phyloP scores from a whole-genome alignment of 2,329 filamentous ascomycete species.

The Hypoxylon sp. region DNA sequence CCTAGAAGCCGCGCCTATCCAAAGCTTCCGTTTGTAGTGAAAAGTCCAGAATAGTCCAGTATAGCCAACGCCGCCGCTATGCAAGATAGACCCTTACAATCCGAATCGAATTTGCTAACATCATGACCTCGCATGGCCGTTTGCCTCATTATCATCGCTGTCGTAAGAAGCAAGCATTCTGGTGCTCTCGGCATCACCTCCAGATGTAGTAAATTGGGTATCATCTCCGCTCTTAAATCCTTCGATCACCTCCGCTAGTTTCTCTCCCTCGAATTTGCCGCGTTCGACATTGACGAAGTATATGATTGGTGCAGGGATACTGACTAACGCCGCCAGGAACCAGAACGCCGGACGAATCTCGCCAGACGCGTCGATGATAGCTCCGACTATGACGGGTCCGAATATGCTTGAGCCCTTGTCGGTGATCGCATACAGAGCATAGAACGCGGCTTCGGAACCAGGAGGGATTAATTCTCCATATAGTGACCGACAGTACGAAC shows the following conservation, averaged over 20 bases:
- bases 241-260: constrained; percentile 73
- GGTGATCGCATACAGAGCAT: constrained; percentile 95
- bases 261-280: constrained; percentile 77
- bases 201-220: constrained; percentile 34
- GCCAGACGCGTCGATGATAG: constrained; percentile 87
- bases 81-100: constrained; percentile 48
- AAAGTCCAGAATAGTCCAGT: constrained; percentile 6
- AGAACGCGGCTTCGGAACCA: constrained; percentile 95
- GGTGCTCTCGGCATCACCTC: constrained; percentile 52
- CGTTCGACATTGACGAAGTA: constrained; percentile 87
- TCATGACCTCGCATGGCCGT: constrained; percentile 28
- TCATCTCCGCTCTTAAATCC: constrained; percentile 60
- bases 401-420: constrained; percentile 97
- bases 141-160: constrained; percentile 52
- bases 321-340: constrained; percentile 89
- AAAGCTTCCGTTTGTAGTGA: constrained; percentile 25
- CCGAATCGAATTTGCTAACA: constrained; percentile 6
- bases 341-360: constrained; percentile 90
- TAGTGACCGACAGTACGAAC: constrained; percentile 90
- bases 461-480: constrained; percentile 95
- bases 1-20: constrained; percentile 8
- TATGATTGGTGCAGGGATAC: constrained; percentile 86
- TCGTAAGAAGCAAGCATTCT: constrained; percentile 57
- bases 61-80: constrained; percentile 62
- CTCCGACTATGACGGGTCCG: constrained; percentile 92